phyloP scores from a whole-genome alignment of 306 rosid genomes.

The Lablab purpureus region DNA sequence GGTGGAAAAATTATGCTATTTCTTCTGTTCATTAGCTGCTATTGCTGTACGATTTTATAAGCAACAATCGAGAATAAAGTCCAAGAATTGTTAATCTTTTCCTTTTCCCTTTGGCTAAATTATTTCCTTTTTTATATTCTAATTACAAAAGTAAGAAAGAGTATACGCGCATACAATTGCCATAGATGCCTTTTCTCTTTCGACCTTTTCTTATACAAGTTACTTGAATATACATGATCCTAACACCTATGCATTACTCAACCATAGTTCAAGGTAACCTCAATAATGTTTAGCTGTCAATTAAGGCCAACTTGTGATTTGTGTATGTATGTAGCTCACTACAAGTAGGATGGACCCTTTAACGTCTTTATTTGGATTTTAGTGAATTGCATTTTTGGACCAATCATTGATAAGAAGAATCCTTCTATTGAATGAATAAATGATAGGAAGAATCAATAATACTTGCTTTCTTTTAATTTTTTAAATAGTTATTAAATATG shows the following conservation, averaged over 20 bases:
- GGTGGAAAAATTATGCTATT: not conserved
- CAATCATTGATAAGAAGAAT: slow-evolving; percentile 47
- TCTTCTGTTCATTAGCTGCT: slow-evolving; percentile 18
- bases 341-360: slow-evolving; percentile 44
- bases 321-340: slow-evolving; percentile 39
- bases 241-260: slow-evolving; percentile 18
- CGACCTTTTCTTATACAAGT: slow-evolving; percentile 8
- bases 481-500: slow-evolving; percentile 31
- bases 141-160: slow-evolving; percentile 9
- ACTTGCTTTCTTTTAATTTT: slow-evolving; percentile 26
- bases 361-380: slow-evolving; percentile 48
- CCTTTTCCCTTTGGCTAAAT: not conserved
- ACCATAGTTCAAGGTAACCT: slow-evolving; percentile 34
- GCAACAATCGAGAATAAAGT: slow-evolving; percentile 18
- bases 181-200: slow-evolving; percentile 12
- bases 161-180: not conserved
- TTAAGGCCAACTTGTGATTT: slow-evolving; percentile 44
- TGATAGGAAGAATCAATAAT: slow-evolving; percentile 30
- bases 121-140: slow-evolving; percentile 21
- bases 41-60: slow-evolving; percentile 14
- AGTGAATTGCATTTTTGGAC: slow-evolving; percentile 46
- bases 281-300: slow-evolving; percentile 45
- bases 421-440: slow-evolving; percentile 32
- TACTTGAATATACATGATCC: slow-evolving; percentile 23
- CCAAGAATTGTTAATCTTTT: slow-evolving; percentile 17